These are phyloP conservation scores for Pulveroboletus sp. DNA, from an alignment of 768 basidiomycete species.

Conservation along the genomic window DNA sequence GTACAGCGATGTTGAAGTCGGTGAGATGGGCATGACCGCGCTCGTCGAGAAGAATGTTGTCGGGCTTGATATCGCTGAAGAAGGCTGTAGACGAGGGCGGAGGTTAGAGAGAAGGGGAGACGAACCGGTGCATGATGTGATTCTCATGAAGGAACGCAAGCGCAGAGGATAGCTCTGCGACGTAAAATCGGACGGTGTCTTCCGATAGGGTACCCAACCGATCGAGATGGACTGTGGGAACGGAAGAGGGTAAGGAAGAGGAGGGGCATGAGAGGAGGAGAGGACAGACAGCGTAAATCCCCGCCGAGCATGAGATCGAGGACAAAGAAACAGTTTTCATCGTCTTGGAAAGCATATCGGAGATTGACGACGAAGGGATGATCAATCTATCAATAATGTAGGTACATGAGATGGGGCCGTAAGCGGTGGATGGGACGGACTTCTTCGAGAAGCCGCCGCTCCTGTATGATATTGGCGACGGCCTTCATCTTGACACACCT, in stretches of 20 bases:
- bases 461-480: constrained; percentile 95
- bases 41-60: constrained; percentile 96
- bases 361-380: constrained; percentile 94
- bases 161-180: constrained; percentile 86
- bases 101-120: not conserved
- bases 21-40: constrained; percentile 93
- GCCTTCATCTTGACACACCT: constrained; percentile 99
- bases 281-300: constrained; percentile 77
- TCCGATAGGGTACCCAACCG: constrained; percentile 71
- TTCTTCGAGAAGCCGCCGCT: constrained; percentile 92
- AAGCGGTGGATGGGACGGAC: constrained; percentile 36
- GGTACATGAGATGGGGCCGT: not conserved
- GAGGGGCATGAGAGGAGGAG: not conserved
- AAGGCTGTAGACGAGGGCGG: not conserved
- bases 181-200: constrained; percentile 78
- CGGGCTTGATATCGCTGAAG: constrained; percentile 88
- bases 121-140: constrained; percentile 93
- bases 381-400: constrained; percentile 61
- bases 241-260: not conserved
- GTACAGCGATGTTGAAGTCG: constrained; percentile 98
- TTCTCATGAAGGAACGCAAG: constrained; percentile 89
- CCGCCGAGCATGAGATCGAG: constrained; percentile 96
- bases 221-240: constrained; percentile 74
- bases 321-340: constrained; percentile 98
- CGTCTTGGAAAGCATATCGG: constrained; percentile 95